These are phyloP conservation scores for Naematelia aurantialba DNA, from an alignment of 768 basidiomycete species.

Conservation along the genomic window DNA sequence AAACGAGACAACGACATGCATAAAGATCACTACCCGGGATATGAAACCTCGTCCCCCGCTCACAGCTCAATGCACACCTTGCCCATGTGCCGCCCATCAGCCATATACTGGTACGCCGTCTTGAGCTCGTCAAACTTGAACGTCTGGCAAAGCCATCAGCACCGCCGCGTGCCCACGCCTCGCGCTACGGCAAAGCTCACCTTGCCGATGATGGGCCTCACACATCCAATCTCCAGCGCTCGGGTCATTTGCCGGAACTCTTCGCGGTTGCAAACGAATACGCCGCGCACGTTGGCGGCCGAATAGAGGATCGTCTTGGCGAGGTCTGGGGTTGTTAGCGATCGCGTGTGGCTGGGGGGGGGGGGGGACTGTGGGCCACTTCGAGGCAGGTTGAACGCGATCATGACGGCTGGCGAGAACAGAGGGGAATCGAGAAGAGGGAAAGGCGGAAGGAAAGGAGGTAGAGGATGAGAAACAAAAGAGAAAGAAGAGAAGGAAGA, in stretches of 20 bases:
- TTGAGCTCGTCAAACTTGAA: slow-evolving; percentile 60
- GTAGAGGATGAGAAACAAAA: too few relatives aligned
- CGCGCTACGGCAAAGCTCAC: slow-evolving; percentile 45
- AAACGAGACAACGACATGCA: neutral
- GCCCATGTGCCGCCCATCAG: slow-evolving; percentile 60
- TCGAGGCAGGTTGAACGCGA: neutral
- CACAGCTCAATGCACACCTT: slow-evolving; percentile 51
- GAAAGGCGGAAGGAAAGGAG: too few relatives aligned
- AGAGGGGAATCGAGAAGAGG: too few relatives aligned
- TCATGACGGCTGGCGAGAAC: too few relatives aligned
- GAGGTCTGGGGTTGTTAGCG: slow-evolving; percentile 37
- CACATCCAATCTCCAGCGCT: slow-evolving; percentile 54
- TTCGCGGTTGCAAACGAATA: slow-evolving; percentile 50
- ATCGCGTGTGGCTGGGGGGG: neutral
- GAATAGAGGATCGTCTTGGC: slow-evolving; percentile 51
- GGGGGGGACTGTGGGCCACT: neutral
- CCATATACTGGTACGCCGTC: slow-evolving; percentile 58
- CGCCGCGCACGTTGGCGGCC: slow-evolving; percentile 49
- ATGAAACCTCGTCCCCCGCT: neutral
- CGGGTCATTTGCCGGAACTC: slow-evolving; percentile 62
- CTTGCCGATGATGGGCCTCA: slow-evolving; percentile 59
- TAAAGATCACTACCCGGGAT: neutral
- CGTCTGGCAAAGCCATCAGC: slow-evolving; percentile 5
- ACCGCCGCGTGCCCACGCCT: too few relatives aligned
- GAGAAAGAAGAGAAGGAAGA: too few relatives aligned